These are phyloP conservation scores for Solioccasus polychromus DNA, from an alignment of 768 basidiomycete genomes.

Conservation along the genomic window DNA sequence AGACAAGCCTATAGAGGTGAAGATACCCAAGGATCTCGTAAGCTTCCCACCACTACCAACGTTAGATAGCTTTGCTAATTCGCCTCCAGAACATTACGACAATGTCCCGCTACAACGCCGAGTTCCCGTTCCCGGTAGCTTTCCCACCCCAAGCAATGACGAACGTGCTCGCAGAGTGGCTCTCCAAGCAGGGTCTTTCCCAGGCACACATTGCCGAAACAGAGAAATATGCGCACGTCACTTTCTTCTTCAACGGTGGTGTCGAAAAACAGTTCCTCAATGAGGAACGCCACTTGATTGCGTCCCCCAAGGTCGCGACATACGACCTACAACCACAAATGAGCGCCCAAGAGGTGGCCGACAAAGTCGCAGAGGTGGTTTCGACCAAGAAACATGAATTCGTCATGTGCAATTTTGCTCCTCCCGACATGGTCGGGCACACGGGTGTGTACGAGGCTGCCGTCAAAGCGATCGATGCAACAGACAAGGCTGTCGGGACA, in stretches of 20 bases:
- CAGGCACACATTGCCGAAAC: conserved; percentile 96
- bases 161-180: conserved; percentile 93
- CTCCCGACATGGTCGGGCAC: conserved; percentile 97
- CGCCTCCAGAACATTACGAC: conserved; percentile 71
- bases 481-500: conserved; percentile 85
- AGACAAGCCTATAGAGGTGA: conserved; percentile 81
- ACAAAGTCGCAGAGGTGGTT: conserved; percentile 88
- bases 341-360: conserved; percentile 85
- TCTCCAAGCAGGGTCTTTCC: conserved; percentile 71
- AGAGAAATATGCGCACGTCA: conserved; percentile 98
- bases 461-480: conserved; percentile 81
- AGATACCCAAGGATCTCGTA: conserved; percentile 78
- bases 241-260: conserved; percentile 98
- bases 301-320: conserved; percentile 91
- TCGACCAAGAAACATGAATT: conserved; percentile 71
- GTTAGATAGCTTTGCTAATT: background rate
- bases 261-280: conserved; percentile 86
- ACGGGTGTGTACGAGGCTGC: conserved; percentile 92
- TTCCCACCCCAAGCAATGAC: conserved; percentile 95
- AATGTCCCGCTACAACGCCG: conserved; percentile 91
- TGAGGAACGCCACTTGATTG: conserved; percentile 85
- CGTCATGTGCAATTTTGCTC: conserved; percentile 97
- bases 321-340: conserved; percentile 91
- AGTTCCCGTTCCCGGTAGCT: conserved; percentile 85
- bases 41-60: conserved; percentile 21